Base-by-base conservation (phyloP, 2,329 filamentous ascomycete species). In the Penicillium sp. region DNA sequence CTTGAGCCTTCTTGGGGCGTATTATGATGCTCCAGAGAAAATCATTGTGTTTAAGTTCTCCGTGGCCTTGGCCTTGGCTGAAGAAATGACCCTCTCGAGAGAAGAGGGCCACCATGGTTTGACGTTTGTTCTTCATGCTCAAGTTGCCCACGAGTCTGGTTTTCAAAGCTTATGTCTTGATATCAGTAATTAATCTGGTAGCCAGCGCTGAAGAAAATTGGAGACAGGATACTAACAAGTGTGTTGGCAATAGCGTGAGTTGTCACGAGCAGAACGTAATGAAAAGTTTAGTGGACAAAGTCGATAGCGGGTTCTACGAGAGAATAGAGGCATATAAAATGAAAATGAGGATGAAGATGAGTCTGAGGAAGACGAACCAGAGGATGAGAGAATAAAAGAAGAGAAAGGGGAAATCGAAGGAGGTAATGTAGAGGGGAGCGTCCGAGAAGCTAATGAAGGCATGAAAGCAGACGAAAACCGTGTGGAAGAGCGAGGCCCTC, bases 401-500 rank as follows among this genome's bases (percentile, higher is more conserved):
- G 34, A 39, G 20, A 12, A 3, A 15, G 21, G 7, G 51, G 30
- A 33, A 58, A 61, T 12, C 51, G 36, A n/a, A 13, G 20, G 36
- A n/a, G 13, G 13, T 7, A 24, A 7, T 8, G 15, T 20, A 36
- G 33, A 36, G 18, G 7, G n/a, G 17, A 18, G 10, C 4, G 30
- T 33, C 15, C 17, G 30, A 15, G 24, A 27, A 10, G 24, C 5
- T 6, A 27, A 27, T 6, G 24, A 10, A 6, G 24, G 24, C 24
- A 27, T 27, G 24, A 10, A 27, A 27, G 10, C 5, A 10, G 24
- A 27, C 24, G 5, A n/a, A n/a, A n/a, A n/a, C n/a, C n/a, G n/a
- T n/a, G n/a, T n/a, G n/a, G n/a, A n/a, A n/a, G n/a, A n/a, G n/a
- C n/a, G n/a, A n/a, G n/a, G n/a, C n/a, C n/a, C n/a, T n/a, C n/a